Evolutionary conservation across 495 filamentous ascomycete genomes (phyloP).

Genomic region (Hypoxylon fragiforme): DNA sequence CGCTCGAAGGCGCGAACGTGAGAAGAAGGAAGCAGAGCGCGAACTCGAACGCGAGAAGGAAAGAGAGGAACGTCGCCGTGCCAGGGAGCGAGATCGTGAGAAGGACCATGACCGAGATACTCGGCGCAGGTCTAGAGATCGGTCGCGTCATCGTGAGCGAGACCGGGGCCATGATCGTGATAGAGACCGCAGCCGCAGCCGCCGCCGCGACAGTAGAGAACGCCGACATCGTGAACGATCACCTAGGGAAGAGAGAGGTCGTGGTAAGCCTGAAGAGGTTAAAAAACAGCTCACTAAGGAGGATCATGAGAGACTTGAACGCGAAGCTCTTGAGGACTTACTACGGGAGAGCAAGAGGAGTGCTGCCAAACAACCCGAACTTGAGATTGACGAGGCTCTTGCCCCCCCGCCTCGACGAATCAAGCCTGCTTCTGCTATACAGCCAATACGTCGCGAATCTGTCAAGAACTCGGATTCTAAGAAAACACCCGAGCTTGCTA

Average conservation of each 20-base stretch:
- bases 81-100: constrained; percentile 41
- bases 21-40: constrained; percentile 57
- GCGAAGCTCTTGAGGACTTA: constrained; percentile 57
- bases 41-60: constrained; percentile 60
- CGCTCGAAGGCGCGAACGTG: constrained; percentile 62
- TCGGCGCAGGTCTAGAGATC: constrained; percentile 29
- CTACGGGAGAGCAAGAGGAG: constrained; percentile 56
- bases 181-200: constrained; percentile 35
- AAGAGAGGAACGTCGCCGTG: constrained; percentile 55
- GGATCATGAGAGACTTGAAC: constrained; percentile 56
- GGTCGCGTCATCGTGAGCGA: constrained; percentile 31
- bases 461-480: constrained; percentile 46
- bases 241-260: constrained; percentile 36
- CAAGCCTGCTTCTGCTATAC: constrained; percentile 58
- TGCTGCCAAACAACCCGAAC: constrained; percentile 49
- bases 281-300: constrained; percentile 58
- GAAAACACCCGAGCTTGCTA: constrained; percentile 36
- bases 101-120: constrained; percentile 37
- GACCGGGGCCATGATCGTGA: constrained; percentile 41
- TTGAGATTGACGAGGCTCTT: constrained; percentile 57
- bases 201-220: constrained; percentile 34
- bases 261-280: constrained; percentile 38
- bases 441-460: constrained; percentile 52
- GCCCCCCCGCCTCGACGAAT: constrained; percentile 56
- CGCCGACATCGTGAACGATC: constrained; percentile 39